A percentile compares a stretch with the other conserved stretches of the same genome.
Evolutionary conservation across 345 rosid genomes (phyloP).

Genomic region (Arabidopsis suecica): DNA sequence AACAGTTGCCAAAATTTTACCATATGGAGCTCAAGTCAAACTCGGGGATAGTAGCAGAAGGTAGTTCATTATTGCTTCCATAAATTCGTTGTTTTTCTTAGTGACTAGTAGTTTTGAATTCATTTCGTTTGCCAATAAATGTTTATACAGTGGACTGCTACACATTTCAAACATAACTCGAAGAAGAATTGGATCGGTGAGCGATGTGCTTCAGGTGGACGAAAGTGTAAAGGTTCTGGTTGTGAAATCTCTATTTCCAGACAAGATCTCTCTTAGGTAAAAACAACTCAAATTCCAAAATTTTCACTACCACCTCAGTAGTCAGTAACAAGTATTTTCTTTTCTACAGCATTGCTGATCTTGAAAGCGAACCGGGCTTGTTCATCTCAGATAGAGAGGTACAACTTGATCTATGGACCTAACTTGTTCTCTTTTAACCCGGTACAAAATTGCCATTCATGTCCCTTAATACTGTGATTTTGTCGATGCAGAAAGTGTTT

Average conservation of each 20-base stretch:
- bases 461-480: background rate
- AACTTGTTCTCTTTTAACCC: background rate
- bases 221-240: conserved; percentile 83
- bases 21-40: conserved; percentile 90
- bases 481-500: conserved; percentile 64
- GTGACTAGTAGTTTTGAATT: background rate
- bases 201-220: conserved; percentile 67
- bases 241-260: conserved; percentile 72
- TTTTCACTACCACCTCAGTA: background rate
- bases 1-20: conserved; percentile 69
- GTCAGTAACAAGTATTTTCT: conserved; percentile 2
- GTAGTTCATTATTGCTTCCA: conserved; percentile 43
- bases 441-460: background rate
- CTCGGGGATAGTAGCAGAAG: conserved; percentile 84
- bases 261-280: conserved; percentile 88
- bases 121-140: conserved; percentile 2
- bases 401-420: background rate
- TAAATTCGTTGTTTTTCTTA: background rate
- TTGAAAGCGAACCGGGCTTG: conserved; percentile 90
- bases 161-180: conserved; percentile 83
- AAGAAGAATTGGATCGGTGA: conserved; percentile 58
- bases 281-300: background rate
- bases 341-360: conserved; percentile 71
- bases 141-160: conserved; percentile 73
- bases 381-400: conserved; percentile 85